These are phyloP conservation scores for Zygotorulaspora danielsina DNA, from an alignment of 805 yeast genomes.

Conservation along the genomic window DNA sequence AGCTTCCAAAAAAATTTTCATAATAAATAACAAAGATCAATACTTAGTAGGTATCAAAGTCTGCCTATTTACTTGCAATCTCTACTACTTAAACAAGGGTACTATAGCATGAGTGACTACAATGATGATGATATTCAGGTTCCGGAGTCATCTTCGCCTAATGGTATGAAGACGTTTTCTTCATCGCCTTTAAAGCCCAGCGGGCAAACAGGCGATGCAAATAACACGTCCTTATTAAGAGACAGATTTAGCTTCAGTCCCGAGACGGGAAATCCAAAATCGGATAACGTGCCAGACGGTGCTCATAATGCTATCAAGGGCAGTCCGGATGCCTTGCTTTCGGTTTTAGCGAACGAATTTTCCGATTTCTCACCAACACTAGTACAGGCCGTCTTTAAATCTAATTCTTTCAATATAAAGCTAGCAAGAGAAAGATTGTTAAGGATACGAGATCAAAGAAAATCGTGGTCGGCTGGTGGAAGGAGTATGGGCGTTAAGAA, in stretches of 20 bases:
- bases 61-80: no score
- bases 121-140: slow-evolving; percentile 42
- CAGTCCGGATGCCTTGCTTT: slow-evolving; percentile 20
- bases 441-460: slow-evolving; percentile 28
- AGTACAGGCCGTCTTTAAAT: slow-evolving; percentile 39
- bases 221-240: slow-evolving; percentile 29
- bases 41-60: no score
- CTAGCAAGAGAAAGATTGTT: slow-evolving; percentile 35
- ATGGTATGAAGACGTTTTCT: slow-evolving; percentile 17
- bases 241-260: slow-evolving; percentile 43
- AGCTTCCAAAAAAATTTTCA: no score
- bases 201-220: slow-evolving; percentile 8
- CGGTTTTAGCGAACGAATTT: slow-evolving; percentile 27
- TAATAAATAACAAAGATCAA: no score
- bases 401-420: slow-evolving; percentile 37
- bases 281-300: background rate
- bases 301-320: slow-evolving; percentile 3
- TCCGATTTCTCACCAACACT: slow-evolving; percentile 35
- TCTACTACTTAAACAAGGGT: no score
- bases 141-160: slow-evolving; percentile 47
- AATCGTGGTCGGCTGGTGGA: slow-evolving; percentile 21
- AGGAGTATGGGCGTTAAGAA: slow-evolving; percentile 3
- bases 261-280: slow-evolving; percentile 13
- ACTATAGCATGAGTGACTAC: slow-evolving; percentile 8
- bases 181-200: slow-evolving; percentile 30